Percentiles rank a stretch among this genome's conserved stretches.
Conservation (phyloP, 2,329 filamentous ascomycete species). For the Penicillium hordei region DNA sequence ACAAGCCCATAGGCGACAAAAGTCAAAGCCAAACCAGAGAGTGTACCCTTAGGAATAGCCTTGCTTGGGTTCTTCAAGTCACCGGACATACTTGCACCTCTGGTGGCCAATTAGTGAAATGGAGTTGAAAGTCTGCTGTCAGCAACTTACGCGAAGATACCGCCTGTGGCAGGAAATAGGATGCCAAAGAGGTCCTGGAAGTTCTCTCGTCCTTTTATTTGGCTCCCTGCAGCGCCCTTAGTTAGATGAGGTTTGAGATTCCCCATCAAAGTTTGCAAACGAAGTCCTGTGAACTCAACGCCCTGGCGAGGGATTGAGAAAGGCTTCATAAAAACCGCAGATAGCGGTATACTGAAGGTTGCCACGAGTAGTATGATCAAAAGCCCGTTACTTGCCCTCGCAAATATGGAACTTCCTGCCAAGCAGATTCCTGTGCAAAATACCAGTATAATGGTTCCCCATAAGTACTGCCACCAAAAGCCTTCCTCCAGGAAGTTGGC, state of each 20-base stretch:
- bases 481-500: slow-evolving; percentile 64
- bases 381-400: slow-evolving; percentile 75
- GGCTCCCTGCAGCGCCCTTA: slow-evolving; percentile 61
- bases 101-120: slow-evolving; percentile 41
- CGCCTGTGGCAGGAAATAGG: slow-evolving; percentile 70
- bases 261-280: slow-evolving; percentile 65
- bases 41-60: slow-evolving; percentile 79
- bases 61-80: slow-evolving; percentile 80
- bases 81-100: slow-evolving; percentile 85
- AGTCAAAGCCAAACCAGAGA: slow-evolving; percentile 74
- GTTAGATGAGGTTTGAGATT: slow-evolving; percentile 71
- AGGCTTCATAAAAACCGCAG: slow-evolving; percentile 66
- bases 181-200: slow-evolving; percentile 85
- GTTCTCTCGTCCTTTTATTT: slow-evolving; percentile 63
- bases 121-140: slow-evolving; percentile 50
- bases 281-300: slow-evolving; percentile 77
- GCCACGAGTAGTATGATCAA: slow-evolving; percentile 69
- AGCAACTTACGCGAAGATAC: slow-evolving; percentile 54
- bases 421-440: slow-evolving; percentile 74
- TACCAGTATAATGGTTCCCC: slow-evolving; percentile 69
- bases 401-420: slow-evolving; percentile 76
- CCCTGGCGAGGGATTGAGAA: slow-evolving; percentile 63
- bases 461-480: slow-evolving; percentile 75
- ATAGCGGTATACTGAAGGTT: slow-evolving; percentile 78
- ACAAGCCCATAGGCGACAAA: slow-evolving; percentile 75